Conservation (phyloP, 768 basidiomycete genomes). For the Tylopilus plumbeoviolaceoides region DNA sequence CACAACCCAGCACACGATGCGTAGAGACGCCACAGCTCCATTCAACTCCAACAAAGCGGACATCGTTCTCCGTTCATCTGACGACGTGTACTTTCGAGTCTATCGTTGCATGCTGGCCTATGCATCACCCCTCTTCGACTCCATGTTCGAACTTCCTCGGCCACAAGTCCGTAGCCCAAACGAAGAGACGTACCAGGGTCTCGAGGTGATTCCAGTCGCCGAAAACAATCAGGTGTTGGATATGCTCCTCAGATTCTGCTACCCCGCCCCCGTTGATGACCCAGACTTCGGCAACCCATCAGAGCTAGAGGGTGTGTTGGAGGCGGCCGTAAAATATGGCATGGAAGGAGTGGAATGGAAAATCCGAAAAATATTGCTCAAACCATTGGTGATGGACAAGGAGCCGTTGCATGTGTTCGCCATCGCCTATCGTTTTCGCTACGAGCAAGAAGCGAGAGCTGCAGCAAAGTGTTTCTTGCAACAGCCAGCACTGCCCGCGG, state of each 20-base stretch:
- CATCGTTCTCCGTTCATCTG: conserved; percentile 49
- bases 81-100: conserved; percentile 28
- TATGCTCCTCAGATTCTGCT: conserved; percentile 33
- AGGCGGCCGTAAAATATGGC: conserved; percentile 29
- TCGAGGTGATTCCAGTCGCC: conserved; percentile 23
- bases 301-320: conserved; percentile 23
- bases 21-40: conserved; percentile 29
- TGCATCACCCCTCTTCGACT: conserved; percentile 29
- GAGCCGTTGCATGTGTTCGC: conserved; percentile 31
- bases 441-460: conserved; percentile 28
- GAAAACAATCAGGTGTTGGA: conserved; percentile 29
- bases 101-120: conserved; percentile 25
- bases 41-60: conserved; percentile 48
- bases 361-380: conserved; percentile 25
- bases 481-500: conserved; percentile 5
- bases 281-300: conserved; percentile 14
- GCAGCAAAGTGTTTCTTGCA: conserved; percentile 29
- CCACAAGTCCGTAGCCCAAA: conserved; percentile 4
- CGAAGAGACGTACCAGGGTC: conserved; percentile 9
- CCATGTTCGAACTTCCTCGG: conserved; percentile 32
- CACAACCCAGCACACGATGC: conserved; percentile 12
- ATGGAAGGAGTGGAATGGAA: conserved; percentile 27
- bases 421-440: conserved; percentile 31
- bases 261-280: conserved; percentile 28
- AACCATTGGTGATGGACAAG: conserved; percentile 23